Base-by-base conservation (phyloP, 2,329 filamentous ascomycete genomes). In the Alternaria brassicae region DNA sequence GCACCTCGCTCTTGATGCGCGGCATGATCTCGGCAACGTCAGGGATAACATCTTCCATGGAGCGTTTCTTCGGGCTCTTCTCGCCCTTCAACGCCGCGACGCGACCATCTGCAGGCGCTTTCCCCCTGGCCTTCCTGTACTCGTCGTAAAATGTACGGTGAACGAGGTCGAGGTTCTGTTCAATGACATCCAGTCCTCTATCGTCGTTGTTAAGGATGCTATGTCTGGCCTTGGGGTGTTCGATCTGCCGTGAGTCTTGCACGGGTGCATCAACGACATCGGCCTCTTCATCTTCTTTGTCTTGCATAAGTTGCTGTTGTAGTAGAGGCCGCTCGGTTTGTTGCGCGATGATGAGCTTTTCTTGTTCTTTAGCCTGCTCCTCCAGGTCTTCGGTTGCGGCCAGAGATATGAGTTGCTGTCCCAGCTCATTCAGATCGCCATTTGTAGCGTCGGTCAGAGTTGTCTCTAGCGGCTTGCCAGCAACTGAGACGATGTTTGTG, bases 231-330 rank as follows among this genome's bases (percentile, higher is more conserved):
- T 81, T 83, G 61, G 72, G 73, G 49, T 67, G 69, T 53, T 72
- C 78, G 42, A 50, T 60, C 45, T 63, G 50, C 49, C 71, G 69
- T 47, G 73, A 61, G 39, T 80, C 77, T 61, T 72, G 67, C 34
- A 74, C 52, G 47, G 71, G 79, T 47, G 79, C 79, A 19, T 82
- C 81, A 32, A 82, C 81, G 48, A 83, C 83, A 15, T 83, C 81
- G 2, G 81, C 79, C 6, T 84, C 85, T 39, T 92, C 88, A 67
- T 93, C 91, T 70, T 93, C 91, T 68, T 92, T 91, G 71, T 99
- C 95, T 21, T 97, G 84, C 74, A 93, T 85, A 71, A 97, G 91
- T 77, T 99, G 95, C 80, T 96, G 90, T 73, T 95, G 92, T n/a
- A 96, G 81, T 27, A 99, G 80, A 0, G 95, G 95, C 13, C 94